A percentile compares a stretch with the other conserved stretches of the same genome.
These are phyloP conservation scores for Suillus bovinus DNA, from an alignment of 768 basidiomycete genomes.

Conservation along the genomic window DNA sequence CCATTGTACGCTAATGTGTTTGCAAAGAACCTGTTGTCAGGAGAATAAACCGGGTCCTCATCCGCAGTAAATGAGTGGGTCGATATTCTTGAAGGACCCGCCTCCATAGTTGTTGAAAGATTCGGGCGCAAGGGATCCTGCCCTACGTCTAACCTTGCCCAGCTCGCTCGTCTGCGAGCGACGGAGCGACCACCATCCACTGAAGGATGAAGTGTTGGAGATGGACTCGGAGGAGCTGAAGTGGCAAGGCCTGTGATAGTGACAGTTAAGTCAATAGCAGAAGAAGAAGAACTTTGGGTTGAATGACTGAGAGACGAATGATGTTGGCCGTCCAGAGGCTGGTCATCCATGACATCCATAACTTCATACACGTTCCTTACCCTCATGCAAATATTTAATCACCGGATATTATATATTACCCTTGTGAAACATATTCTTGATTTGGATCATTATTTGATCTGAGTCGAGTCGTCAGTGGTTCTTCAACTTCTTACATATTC, in stretches of 20 bases:
- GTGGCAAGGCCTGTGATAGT: slow-evolving; percentile 43
- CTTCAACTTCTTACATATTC: neutral
- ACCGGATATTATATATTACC: neutral
- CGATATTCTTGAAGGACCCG: slow-evolving; percentile 25
- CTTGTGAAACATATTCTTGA: neutral
- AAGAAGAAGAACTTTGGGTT: slow-evolving; percentile 48
- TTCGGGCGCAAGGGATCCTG: slow-evolving; percentile 50
- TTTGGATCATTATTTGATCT: neutral
- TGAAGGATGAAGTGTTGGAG: slow-evolving; percentile 43
- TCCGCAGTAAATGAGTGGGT: slow-evolving; percentile 22
- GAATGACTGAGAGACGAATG: slow-evolving; percentile 11
- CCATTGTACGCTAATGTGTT: slow-evolving; percentile 7
- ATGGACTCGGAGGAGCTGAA: slow-evolving; percentile 40
- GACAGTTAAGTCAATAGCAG: slow-evolving; percentile 55
- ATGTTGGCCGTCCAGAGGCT: slow-evolving; percentile 13
- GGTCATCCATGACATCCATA: slow-evolving; percentile 4
- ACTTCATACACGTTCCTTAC: neutral
- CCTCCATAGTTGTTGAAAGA: slow-evolving; percentile 21
- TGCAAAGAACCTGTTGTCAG: slow-evolving; percentile 40
- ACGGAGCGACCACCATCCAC: slow-evolving; percentile 36
- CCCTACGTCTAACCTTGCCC: slow-evolving; percentile 49
- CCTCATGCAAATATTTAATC: neutral
- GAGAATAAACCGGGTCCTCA: slow-evolving; percentile 53
- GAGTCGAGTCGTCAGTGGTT: no score
- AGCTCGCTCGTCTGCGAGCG: slow-evolving; percentile 58